Evolutionary conservation across 2,329 filamentous ascomycete genomes (phyloP), one percentile per base, ranked within the genome.

Genomic region (Ceratocystis ficicola): DNA sequence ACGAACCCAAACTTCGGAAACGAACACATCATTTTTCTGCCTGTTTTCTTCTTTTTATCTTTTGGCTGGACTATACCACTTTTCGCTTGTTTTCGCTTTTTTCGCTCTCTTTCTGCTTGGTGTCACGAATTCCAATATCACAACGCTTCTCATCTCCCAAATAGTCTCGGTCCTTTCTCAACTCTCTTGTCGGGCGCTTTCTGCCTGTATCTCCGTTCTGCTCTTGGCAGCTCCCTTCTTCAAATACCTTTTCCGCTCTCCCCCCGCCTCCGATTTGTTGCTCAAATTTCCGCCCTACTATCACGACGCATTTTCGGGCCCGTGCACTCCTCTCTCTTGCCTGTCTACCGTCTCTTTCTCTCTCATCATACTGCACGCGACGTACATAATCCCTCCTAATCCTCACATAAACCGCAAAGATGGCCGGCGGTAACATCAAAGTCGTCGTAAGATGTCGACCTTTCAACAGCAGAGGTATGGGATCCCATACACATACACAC

Each of bases 381-480:
- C 36, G 36, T 15, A 41, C 36, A 41, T 20, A 22, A 17, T 2
- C 36, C 50, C 15, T 36, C 41, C 10, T 7, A 44, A 41, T 17
- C 63, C 55, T n/a, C 25, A 60, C 50, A 55, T 6, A 25, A 44
- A 52, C 57, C 59, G 48, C 30, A 59, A 65, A 57, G n/a, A 63
- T 67, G 65, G 46, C 64, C 44, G 91, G 89, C 78, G 92, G 94
- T 74, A 99, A 99, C 75, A 99, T 99, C 77, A 99, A 99, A 86
- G 94, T 99, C 79, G 94, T 99, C 81, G 94, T 99, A 80, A 86
- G 94, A 79, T 87, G 89, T 72, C 86, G 94, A 75, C 94, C 94
- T 63, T 99, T 99, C 79, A 99, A 99, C 77, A 86, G 85, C 73
- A 86, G 92, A 93, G 90, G 91, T 93, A 81, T 68, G 80, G 17